A percentile compares a stretch with the other conserved stretches of the same genome.
phyloP scores from a whole-genome alignment of 2,329 filamentous ascomycete genomes.

The Aspergillus sp. region DNA sequence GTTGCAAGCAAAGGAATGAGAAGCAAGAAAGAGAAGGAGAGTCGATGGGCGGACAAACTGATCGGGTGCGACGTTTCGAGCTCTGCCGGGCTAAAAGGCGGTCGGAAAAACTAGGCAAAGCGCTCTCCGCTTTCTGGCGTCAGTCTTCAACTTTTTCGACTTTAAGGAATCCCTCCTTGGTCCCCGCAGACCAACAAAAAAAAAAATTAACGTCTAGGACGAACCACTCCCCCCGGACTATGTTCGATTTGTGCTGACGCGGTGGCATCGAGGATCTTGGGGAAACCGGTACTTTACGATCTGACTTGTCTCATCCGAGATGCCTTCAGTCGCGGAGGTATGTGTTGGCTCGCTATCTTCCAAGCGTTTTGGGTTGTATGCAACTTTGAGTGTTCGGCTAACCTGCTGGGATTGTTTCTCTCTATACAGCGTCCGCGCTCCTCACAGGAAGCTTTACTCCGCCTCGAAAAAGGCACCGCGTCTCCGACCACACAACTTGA shows the following conservation, averaged over 20 bases:
- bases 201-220: neutral
- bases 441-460: constrained; percentile 48
- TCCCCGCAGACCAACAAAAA: neutral
- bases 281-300: neutral
- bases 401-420: constrained; percentile 9
- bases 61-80: constrained; percentile 25
- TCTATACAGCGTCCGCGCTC: constrained; percentile 38
- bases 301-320: constrained; percentile 28
- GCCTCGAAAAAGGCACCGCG: constrained; percentile 47
- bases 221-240: neutral
- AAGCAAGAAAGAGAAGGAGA: constrained; percentile 23
- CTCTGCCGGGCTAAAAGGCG: constrained; percentile 37
- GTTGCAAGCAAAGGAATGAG: constrained; percentile 24
- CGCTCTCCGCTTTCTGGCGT: constrained; percentile 16
- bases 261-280: constrained; percentile 2
- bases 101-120: constrained; percentile 41
- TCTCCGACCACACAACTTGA: constrained; percentile 43
- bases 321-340: constrained; percentile 43
- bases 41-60: constrained; percentile 14
- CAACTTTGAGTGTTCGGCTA: constrained; percentile 1
- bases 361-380: constrained; percentile 2
- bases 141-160: constrained; percentile 21
- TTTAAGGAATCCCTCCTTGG: neutral
- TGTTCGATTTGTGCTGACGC: constrained; percentile 5
- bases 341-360: constrained; percentile 17